Base-by-base conservation (phyloP, 78 protist genomes). In the Cavenderia fasciculata region DNA sequence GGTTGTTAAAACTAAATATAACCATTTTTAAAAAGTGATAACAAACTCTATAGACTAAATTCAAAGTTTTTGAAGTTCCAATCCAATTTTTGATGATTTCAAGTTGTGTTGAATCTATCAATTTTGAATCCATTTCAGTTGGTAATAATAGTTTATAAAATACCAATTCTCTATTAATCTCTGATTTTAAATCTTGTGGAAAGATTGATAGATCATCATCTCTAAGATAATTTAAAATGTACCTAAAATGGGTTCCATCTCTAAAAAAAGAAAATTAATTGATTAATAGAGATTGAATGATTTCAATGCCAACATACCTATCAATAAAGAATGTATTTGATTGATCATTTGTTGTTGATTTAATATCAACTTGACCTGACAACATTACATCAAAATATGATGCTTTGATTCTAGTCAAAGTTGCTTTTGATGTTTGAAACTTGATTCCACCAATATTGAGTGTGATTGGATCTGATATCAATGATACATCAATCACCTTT, bases 221-320 rank as follows among this genome's bases (percentile, higher is more conserved):
- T 52, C 79, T 25, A n/a, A 72, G 25, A 47, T 34, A 72, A 51
- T 72, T 72, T 25, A 72, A 23, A 2, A 72, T 52, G 36, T 46
- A 46, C 52, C 79, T 72, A 40, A 72, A 72, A 52, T 72, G 79
- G 23, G 52, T 52, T 36, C 66, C 78, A 71, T 71, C 78, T 52
- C 78, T 69, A 23, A 23, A 27, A 52, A 52, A 52, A 52, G 10
- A 12, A 21, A 21, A 23, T 52, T 21, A 44, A 6, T 11, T 12
- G 59, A 21, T 11, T 52, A 52, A 52, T 10, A 21, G 10, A 52
- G 4, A 52, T 57, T 10, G 5, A 57, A 57, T 18, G 2, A 57
- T 10, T 27, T 27, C 6, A 57, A 23, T 57, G 18, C 6, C n/a
- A 57, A 57, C 63, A 57, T 2, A 23, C 8, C 59, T 21, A 52